phyloP scores from a whole-genome alignment of 345 rosid genomes.

The Fremontodendron californicum region DNA sequence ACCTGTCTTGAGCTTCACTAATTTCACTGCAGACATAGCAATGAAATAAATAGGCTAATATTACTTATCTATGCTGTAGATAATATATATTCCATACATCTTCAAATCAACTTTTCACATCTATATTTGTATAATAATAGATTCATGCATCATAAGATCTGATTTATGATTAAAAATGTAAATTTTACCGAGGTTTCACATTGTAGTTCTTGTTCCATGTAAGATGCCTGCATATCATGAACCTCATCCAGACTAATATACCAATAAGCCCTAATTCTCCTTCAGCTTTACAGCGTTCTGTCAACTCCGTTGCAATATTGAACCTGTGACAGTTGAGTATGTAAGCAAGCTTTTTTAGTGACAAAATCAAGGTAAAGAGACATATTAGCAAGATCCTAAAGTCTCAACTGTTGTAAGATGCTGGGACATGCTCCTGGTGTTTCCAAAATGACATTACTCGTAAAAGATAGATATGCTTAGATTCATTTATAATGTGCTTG shows the following conservation, averaged over 20 bases:
- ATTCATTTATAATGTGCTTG: not conserved
- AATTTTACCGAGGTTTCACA: conserved; percentile 46
- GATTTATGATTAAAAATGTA: not conserved
- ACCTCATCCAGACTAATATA: conserved; percentile 41
- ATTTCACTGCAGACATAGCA: conserved; percentile 32
- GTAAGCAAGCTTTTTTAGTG: conserved; percentile 18
- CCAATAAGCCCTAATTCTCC: conserved; percentile 37
- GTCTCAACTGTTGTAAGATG: conserved; percentile 13
- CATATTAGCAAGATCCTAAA: conserved; percentile 2
- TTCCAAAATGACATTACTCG: not conserved
- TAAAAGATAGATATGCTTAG: not conserved
- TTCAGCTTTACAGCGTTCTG: conserved; percentile 37
- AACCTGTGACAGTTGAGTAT: conserved; percentile 45
- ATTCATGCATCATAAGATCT: not conserved
- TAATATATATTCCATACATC: not conserved
- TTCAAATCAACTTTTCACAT: conserved; percentile 5
- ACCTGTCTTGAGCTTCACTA: conserved; percentile 44
- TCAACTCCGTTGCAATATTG: conserved; percentile 92
- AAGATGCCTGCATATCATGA: conserved; percentile 41
- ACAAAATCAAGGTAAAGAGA: conserved; percentile 4
- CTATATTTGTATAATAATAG: conserved; percentile 1
- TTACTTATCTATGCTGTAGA: not conserved
- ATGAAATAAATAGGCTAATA: not conserved
- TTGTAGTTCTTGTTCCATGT: conserved; percentile 46
- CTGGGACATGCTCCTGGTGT: not conserved